Percentiles rank a stretch among this genome's conserved stretches.
Conservation (phyloP, 2,329 filamentous ascomycete genomes). For the Phialocephala sp. region DNA sequence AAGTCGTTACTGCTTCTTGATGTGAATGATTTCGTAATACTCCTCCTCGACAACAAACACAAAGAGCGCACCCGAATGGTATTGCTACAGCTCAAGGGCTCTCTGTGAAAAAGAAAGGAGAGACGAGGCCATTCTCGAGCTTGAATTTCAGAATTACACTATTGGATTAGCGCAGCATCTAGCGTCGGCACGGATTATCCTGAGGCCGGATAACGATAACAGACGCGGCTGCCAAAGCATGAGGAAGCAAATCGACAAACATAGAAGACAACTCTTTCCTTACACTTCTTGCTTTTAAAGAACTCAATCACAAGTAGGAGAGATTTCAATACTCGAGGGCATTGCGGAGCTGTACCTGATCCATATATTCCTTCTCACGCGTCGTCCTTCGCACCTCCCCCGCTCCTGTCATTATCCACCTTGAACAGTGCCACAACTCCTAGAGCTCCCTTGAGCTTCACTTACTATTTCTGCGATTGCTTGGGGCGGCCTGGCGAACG, state of each 20-base stretch:
- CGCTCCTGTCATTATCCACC: not conserved
- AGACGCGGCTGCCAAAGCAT: conserved; percentile 8
- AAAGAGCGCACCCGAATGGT: conserved; percentile 31
- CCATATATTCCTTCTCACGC: not conserved
- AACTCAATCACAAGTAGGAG: not conserved
- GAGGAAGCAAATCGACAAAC: conserved; percentile 3
- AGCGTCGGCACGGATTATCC: conserved; percentile 13
- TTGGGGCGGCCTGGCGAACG: not conserved
- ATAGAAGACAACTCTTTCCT: conserved; percentile 19
- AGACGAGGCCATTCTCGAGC: not conserved
- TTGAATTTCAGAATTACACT: conserved; percentile 2
- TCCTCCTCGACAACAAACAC: conserved; percentile 24
- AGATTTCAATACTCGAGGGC: not conserved
- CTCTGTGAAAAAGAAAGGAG: conserved; percentile 23
- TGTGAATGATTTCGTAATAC: conserved; percentile 12
- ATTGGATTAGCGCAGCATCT: not conserved
- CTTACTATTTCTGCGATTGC: not conserved
- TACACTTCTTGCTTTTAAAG: not conserved
- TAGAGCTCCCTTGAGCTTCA: not conserved
- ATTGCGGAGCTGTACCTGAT: not conserved
- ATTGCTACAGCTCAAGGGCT: conserved; percentile 34
- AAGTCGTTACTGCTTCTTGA: conserved; percentile 36
- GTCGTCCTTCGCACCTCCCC: not conserved
- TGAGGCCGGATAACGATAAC: conserved; percentile 4
- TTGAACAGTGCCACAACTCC: not conserved